Percentiles rank a stretch among this genome's conserved stretches.
phyloP scores from a whole-genome alignment of 2,329 filamentous ascomycete species.

The Aspergillus fumigatiaffinis region DNA sequence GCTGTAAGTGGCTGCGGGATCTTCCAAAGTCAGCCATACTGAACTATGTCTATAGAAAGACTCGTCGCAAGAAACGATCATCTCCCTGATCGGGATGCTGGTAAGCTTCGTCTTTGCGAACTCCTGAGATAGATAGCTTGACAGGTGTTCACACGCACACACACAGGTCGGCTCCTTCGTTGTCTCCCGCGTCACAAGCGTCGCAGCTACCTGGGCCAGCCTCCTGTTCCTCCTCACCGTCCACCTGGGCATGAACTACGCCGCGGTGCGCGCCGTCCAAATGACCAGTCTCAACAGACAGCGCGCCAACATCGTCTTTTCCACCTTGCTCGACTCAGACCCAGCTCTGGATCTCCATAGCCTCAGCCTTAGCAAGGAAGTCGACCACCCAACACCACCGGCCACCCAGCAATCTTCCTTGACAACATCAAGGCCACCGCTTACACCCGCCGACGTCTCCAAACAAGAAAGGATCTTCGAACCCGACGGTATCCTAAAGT shows the following conservation, averaged over 20 bases:
- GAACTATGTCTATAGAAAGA: conserved; percentile 58
- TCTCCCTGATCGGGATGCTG: conserved; percentile 83
- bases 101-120: conserved; percentile 33
- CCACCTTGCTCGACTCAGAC: conserved; percentile 47
- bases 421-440: conserved; percentile 17
- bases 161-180: conserved; percentile 68
- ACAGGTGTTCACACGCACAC: not conserved
- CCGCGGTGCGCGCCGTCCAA: conserved; percentile 76
- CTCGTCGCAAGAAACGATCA: conserved; percentile 89
- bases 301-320: conserved; percentile 73
- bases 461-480: conserved; percentile 56
- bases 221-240: conserved; percentile 68
- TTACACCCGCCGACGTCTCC: conserved; percentile 64
- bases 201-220: conserved; percentile 67
- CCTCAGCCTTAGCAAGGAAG: not conserved
- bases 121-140: not conserved
- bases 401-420: not conserved
- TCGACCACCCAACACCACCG: not conserved
- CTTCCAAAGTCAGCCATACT: not conserved
- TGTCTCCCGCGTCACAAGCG: conserved; percentile 69
- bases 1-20: conserved; percentile 52
- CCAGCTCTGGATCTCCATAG: conserved; percentile 13
- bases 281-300: conserved; percentile 85
- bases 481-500: conserved; percentile 63
- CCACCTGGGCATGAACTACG: conserved; percentile 82